Percentiles rank a stretch among this genome's conserved stretches.
These are phyloP conservation scores for Fraxinus latifolia DNA, from an alignment of 305 asterid genomes.

Conservation along the genomic window DNA sequence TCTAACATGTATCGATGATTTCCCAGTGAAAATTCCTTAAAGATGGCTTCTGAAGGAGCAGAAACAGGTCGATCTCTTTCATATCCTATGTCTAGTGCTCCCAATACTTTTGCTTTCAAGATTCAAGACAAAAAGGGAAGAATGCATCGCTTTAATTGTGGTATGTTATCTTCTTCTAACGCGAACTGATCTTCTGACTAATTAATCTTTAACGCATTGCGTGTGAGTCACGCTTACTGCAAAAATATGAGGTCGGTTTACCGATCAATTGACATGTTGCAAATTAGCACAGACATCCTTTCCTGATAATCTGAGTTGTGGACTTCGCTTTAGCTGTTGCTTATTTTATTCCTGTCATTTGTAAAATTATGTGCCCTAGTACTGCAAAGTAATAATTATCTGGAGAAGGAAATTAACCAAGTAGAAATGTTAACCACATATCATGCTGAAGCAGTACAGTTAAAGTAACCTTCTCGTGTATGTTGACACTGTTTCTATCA, in stretches of 20 bases:
- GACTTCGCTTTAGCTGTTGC: background rate
- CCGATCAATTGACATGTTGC: background rate
- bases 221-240: background rate
- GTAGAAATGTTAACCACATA: background rate
- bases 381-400: background rate
- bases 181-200: background rate
- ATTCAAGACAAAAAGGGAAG: slow-evolving; percentile 84
- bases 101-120: slow-evolving; percentile 70
- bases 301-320: background rate
- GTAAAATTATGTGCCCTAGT: background rate
- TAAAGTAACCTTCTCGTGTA: background rate
- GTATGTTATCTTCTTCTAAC: slow-evolving; percentile 37
- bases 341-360: background rate
- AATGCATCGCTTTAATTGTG: slow-evolving; percentile 87
- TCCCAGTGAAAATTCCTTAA: slow-evolving; percentile 75
- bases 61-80: slow-evolving; percentile 63
- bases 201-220: background rate
- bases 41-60: slow-evolving; percentile 77
- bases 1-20: slow-evolving; percentile 29
- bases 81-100: slow-evolving; percentile 45
- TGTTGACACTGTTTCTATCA: background rate
- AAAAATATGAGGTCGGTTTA: background rate
- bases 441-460: background rate
- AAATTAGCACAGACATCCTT: background rate
- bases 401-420: background rate